A percentile compares a stretch with the other conserved stretches of the same genome.
phyloP scores from a whole-genome alignment of 805 yeast genomes.

The Kregervanrija pseudodelftensis region DNA sequence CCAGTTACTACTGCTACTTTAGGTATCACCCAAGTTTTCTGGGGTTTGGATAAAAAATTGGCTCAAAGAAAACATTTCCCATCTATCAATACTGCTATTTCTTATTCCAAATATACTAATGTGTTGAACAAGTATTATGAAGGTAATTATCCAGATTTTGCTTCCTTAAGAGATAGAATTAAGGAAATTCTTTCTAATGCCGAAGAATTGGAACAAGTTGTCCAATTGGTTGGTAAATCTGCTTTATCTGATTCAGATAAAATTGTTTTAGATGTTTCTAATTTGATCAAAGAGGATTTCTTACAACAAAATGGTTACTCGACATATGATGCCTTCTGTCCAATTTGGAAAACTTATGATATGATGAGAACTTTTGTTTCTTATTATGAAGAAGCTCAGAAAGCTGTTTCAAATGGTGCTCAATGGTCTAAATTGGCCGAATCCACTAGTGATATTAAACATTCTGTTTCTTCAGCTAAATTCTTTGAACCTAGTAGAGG shows the following conservation, averaged over 20 bases:
- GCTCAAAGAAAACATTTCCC: conserved; percentile 99
- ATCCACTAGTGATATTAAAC: conserved; percentile 85
- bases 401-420: conserved; percentile 90
- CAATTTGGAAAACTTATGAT: conserved; percentile 96
- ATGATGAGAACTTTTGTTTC: conserved; percentile 95
- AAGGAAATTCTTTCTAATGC: conserved; percentile 94
- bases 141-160: conserved; percentile 82
- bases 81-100: conserved; percentile 90
- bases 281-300: conserved; percentile 93
- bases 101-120: conserved; percentile 93
- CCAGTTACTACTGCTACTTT: conserved; percentile 98
- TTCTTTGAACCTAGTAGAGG: conserved; percentile 95
- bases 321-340: conserved; percentile 97
- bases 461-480: conserved; percentile 88
- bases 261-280: conserved; percentile 90
- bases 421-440: conserved; percentile 90
- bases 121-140: conserved; percentile 84
- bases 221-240: conserved; percentile 97
- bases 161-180: conserved; percentile 81
- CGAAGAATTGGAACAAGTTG: conserved; percentile 98
- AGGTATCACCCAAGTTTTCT: conserved; percentile 99
- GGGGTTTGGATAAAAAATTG: conserved; percentile 98
- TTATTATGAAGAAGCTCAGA: conserved; percentile 95
- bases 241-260: conserved; percentile 96
- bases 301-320: conserved; percentile 99